A percentile compares a stretch with the other conserved stretches of the same genome.
phyloP scores from a whole-genome alignment of 805 yeast species.

The Hermanozyma aechmeae region DNA sequence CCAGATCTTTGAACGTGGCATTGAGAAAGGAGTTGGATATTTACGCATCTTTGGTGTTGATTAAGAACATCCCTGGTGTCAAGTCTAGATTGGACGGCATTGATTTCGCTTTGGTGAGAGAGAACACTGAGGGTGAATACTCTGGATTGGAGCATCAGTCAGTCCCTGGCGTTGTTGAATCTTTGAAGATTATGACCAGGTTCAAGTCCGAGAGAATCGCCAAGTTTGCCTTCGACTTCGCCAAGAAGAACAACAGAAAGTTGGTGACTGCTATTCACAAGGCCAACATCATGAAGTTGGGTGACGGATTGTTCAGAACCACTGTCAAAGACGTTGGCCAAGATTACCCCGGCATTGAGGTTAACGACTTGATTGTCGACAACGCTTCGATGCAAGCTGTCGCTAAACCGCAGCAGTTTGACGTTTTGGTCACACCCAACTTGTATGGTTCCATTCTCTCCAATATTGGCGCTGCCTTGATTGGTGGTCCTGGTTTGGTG shows the following conservation, averaged over 20 bases:
- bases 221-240: conserved; percentile 94
- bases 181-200: conserved; percentile 89
- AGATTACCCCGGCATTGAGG: conserved; percentile 76
- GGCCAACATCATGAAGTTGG: conserved; percentile 98
- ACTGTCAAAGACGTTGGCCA: conserved; percentile 79
- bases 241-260: conserved; percentile 84
- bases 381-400: conserved; percentile 99
- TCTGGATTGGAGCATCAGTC: conserved; percentile 97
- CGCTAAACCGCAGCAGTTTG: conserved; percentile 95
- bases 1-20: conserved; percentile 89
- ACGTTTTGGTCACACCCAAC: conserved; percentile 95
- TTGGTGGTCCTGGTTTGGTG: conserved; percentile 97
- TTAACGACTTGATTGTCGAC: conserved; percentile 93
- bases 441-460: conserved; percentile 96
- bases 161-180: conserved; percentile 96
- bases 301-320: conserved; percentile 95
- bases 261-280: conserved; percentile 95
- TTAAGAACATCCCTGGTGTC: conserved; percentile 91
- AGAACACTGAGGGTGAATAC: conserved; percentile 98
- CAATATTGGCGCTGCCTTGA: conserved; percentile 93
- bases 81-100: conserved; percentile 81
- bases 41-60: conserved; percentile 89
- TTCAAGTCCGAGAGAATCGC: conserved; percentile 95
- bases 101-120: conserved; percentile 92
- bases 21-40: conserved; percentile 93